Base-by-base conservation (phyloP, 73 alveolate genomes). In the Stentor coeruleus region DNA sequence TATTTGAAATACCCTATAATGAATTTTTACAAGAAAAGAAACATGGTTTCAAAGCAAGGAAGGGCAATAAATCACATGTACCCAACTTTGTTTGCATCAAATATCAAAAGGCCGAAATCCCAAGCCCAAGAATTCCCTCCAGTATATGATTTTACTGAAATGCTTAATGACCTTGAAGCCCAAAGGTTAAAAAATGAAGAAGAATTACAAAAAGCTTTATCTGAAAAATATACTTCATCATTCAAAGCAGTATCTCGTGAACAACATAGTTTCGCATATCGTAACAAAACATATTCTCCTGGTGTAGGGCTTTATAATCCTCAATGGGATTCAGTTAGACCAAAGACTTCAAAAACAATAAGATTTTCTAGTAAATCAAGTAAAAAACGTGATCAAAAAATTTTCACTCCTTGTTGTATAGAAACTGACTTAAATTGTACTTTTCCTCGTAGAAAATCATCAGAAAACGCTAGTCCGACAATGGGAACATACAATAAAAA, bases 211-310 rank as follows among this genome's bases (percentile, higher is more conserved):
- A 20, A 66, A 40, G 49, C 33, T 0, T 11, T 14, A 2, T 26
- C 42, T 1, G 33, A 37, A 28, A 20, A 26, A 28, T 40, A 20
- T 1, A 66, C 79, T 31, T 66, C 79, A 1, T 28, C 49, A 20
- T 66, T 66, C 41, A 26, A 11, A 20, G 79, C 79, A 2, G 79
- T 66, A 20, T 66, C 79, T 31, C 79, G 79, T 28, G 79, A 66
- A 66, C 36, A 66, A 66, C 37, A 66, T 66, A 40, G 33, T 28
- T 66, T 66, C 37, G 39, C 79, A 33, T 26, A 14, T 66, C n/a
- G 79, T 28, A 66, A 66, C 37, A 20, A 31, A 0, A 26, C 79
- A 1, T 37, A 40, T 20, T 66, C 79, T 66, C 79, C 79, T 28
- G 33, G 39, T 14, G 79, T 66, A 1, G 79, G 79, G 14, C 40